Conservation (phyloP, 495 filamentous ascomycete species). For the Aspergillus panamensis region DNA sequence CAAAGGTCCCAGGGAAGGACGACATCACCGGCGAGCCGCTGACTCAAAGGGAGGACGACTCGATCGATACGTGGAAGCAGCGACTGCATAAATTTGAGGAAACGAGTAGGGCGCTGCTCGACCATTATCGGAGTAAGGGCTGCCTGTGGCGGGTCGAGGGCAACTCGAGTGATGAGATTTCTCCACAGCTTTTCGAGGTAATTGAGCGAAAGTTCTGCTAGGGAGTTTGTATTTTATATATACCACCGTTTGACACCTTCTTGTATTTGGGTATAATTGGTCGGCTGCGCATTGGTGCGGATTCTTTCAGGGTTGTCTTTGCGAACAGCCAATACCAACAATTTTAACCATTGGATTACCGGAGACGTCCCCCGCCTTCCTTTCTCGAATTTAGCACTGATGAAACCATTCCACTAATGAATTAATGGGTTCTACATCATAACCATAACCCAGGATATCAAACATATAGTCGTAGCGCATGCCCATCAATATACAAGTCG, state of each 20-base stretch:
- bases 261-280: constrained; percentile 17
- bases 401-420: neutral
- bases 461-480: neutral
- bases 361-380: too few relatives aligned
- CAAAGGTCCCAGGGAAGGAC: constrained; percentile 75
- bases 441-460: neutral
- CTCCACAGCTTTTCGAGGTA: constrained; percentile 74
- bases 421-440: neutral
- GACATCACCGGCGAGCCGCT: constrained; percentile 88
- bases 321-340: neutral
- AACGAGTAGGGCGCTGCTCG: constrained; percentile 76
- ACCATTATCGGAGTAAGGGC: constrained; percentile 84
- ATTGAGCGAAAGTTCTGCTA: constrained; percentile 71
- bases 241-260: constrained; percentile 23
- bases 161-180: constrained; percentile 90
- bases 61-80: constrained; percentile 76
- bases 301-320: neutral
- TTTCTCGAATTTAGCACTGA: neutral
- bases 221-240: constrained; percentile 13
- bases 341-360: neutral
- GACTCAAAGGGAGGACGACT: constrained; percentile 79
- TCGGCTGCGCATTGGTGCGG: constrained; percentile 2
- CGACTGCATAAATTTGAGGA: constrained; percentile 81
- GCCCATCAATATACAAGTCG: neutral
- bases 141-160: constrained; percentile 85